phyloP scores from a whole-genome alignment of 2,329 filamentous ascomycete genomes.

The Fusarium temperatum region DNA sequence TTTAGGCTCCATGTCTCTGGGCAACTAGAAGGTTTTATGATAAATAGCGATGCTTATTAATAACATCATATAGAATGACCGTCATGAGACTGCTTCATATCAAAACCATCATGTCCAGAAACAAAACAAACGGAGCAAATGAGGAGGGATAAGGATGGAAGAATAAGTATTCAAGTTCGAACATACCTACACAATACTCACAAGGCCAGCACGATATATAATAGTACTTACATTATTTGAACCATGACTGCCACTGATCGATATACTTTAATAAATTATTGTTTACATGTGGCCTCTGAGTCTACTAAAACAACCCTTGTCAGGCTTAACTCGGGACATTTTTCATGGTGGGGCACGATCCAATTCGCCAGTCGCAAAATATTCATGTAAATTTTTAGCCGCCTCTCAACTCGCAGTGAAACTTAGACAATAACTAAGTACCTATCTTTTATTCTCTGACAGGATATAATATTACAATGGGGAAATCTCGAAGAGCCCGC shows the following conservation, averaged over 20 bases:
- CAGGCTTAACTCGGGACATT: conserved; percentile 15
- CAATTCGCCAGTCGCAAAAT: conserved; percentile 25
- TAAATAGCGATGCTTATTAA: not conserved
- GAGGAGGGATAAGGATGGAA: not conserved
- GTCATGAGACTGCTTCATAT: not conserved
- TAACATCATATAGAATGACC: not conserved
- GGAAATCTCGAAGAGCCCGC: conserved; percentile 66
- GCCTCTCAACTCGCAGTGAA: not conserved
- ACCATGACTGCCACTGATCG: not conserved
- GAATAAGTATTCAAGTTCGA: not conserved
- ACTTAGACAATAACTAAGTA: not conserved
- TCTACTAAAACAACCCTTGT: conserved; percentile 10
- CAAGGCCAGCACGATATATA: not conserved
- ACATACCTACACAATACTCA: not conserved
- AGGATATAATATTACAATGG: conserved; percentile 56
- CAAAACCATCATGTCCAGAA: not conserved
- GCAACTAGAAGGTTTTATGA: not conserved
- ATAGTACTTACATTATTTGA: not conserved
- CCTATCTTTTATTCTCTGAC: not conserved
- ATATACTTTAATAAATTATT: not conserved
- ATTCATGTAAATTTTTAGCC: conserved; percentile 34
- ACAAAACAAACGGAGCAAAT: not conserved
- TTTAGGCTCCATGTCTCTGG: not conserved
- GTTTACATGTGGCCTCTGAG: not conserved
- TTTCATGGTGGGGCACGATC: conserved; percentile 36